Evolutionary conservation across 805 yeast genomes (phyloP), one percentile per base, ranked within the genome.

Genomic region (Wickerhamiella nectarea): DNA sequence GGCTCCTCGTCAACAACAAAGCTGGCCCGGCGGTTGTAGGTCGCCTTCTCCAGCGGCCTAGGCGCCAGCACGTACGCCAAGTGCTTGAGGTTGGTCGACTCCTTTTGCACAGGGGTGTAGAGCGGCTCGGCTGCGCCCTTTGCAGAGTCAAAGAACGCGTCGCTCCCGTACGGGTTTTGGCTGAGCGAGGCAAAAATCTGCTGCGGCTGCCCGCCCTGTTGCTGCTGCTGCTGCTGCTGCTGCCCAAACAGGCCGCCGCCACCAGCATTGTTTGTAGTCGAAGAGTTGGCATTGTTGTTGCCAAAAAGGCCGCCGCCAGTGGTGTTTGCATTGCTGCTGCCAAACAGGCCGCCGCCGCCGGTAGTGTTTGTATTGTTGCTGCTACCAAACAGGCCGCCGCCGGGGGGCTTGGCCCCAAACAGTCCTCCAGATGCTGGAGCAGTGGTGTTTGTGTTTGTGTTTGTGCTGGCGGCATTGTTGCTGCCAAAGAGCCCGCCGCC

Each of bases 151-250:
- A 82, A 84, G 42, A 87, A 65, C 5, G 86, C 81, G 52, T 78
- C 78, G 38, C 74, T 70, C 1, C 95, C 94, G 57, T 83, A 87
- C 36, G 95, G 95, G 56, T 80, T 74, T 47, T 69, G 67, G 46
- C 64, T 67, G 43, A 63, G 56, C 25, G 63, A 52, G 35, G 69
- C 62, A 38, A 59, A 10, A 9, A 21, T 5, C 33, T 34, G 28
- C n/a, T 34, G 43, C 19, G 29, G 33, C n/a, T 38, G 12, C 9
- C n/a, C n/a, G n/a, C n/a, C n/a, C 33, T 34, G 28, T 19, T 34
- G 43, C 19, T 21, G 33, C n/a, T 38, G 12, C 9, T 34, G 34
- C 31, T 43, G 38, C 47, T 52, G 20, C 50, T 50, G 45, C 48
- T 44, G 4, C 64, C n/a, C 63, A 50, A 61, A 61, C 7, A 57